Evolutionary conservation across 805 yeast genomes (phyloP).

Genomic region (Myxozyma melibiosi): DNA sequence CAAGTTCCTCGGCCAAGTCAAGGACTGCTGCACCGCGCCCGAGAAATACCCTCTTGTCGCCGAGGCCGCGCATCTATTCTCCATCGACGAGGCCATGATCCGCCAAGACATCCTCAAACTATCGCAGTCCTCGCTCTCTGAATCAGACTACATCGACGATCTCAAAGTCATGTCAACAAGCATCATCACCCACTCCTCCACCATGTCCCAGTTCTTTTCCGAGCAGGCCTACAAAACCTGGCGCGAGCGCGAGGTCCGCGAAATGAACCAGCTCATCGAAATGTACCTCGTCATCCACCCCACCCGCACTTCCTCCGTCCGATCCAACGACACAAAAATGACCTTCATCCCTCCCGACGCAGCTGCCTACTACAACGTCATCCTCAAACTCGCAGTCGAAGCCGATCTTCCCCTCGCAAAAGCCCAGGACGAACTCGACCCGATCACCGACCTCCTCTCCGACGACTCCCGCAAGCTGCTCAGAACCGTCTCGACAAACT

Average conservation of each 20-base stretch:
- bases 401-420: slow-evolving; percentile 41
- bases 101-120: slow-evolving; percentile 12
- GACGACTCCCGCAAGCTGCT: slow-evolving; percentile 51
- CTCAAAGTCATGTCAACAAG: slow-evolving; percentile 11
- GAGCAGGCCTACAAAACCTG: slow-evolving; percentile 46
- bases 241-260: slow-evolving; percentile 47
- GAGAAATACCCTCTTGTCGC: slow-evolving; percentile 12
- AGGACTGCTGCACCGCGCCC: not conserved
- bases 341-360: slow-evolving; percentile 49
- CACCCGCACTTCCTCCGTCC: not conserved
- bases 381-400: slow-evolving; percentile 50
- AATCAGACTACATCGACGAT: slow-evolving; percentile 24
- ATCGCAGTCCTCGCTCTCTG: not conserved
- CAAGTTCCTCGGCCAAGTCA: slow-evolving; percentile 2
- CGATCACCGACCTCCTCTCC: slow-evolving; percentile 41
- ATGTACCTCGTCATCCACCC: slow-evolving; percentile 7
- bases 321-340: slow-evolving; percentile 22
- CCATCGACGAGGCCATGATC: slow-evolving; percentile 1
- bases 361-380: slow-evolving; percentile 46
- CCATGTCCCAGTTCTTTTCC: slow-evolving; percentile 43
- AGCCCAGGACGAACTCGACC: not conserved
- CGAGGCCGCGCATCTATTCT: slow-evolving; percentile 13
- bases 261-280: slow-evolving; percentile 40
- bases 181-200: slow-evolving; percentile 1
- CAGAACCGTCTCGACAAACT: slow-evolving; percentile 51